These are phyloP conservation scores for Aspergillus sp. DNA, from an alignment of 2,329 filamentous ascomycete species.

Conservation along the genomic window DNA sequence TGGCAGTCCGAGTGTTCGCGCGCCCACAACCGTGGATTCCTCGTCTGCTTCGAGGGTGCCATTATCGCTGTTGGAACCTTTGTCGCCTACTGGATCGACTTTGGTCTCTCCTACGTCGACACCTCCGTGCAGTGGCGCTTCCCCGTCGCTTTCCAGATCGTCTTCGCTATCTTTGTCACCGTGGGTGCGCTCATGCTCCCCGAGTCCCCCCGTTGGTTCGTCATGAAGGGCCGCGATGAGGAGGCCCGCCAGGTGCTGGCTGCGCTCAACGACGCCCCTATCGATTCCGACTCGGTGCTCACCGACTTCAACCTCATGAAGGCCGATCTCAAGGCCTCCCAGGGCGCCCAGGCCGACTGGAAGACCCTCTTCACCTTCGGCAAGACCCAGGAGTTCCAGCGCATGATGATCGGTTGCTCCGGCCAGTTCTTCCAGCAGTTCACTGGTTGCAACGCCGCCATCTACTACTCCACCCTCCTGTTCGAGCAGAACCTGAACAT, in stretches of 20 bases:
- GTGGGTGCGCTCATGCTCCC: slow-evolving; percentile 36
- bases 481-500: slow-evolving; percentile 40
- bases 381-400: slow-evolving; percentile 32
- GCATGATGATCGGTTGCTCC: slow-evolving; percentile 28
- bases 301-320: slow-evolving; percentile 41
- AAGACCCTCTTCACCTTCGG: slow-evolving; percentile 26
- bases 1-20: slow-evolving; percentile 38
- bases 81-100: slow-evolving; percentile 36
- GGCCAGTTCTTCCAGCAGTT: slow-evolving; percentile 43
- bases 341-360: slow-evolving; percentile 27
- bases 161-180: slow-evolving; percentile 33
- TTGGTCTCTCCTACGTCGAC: slow-evolving; percentile 32
- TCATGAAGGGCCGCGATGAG: slow-evolving; percentile 48
- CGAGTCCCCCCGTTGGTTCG: slow-evolving; percentile 55
- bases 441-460: slow-evolving; percentile 45
- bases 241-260: slow-evolving; percentile 48
- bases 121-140: slow-evolving; percentile 41
- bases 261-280: slow-evolving; percentile 17
- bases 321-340: slow-evolving; percentile 40
- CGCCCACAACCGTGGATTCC: slow-evolving; percentile 32
- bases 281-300: slow-evolving; percentile 34
- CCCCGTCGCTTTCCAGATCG: slow-evolving; percentile 47
- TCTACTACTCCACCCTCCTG: slow-evolving; percentile 45
- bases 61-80: slow-evolving; percentile 32
- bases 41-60: slow-evolving; percentile 33